These are phyloP conservation scores for Neoboletus subvelutipes DNA, from an alignment of 768 basidiomycete genomes.

Conservation along the genomic window DNA sequence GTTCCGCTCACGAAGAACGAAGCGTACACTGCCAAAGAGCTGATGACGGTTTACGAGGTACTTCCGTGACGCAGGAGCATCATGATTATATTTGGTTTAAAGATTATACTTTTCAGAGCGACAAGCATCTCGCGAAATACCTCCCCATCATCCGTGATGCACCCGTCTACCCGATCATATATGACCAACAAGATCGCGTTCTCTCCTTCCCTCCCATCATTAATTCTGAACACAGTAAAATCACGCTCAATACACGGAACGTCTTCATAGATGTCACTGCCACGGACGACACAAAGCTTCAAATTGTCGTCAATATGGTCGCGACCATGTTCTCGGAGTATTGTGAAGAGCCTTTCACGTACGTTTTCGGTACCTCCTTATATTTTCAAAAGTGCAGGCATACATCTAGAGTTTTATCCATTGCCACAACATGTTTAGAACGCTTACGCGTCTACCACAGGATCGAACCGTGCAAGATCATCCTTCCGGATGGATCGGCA, in stretches of 20 bases:
- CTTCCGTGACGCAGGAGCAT: background rate
- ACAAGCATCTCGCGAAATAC: conserved; percentile 88
- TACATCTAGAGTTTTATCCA: background rate
- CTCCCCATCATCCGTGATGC: conserved; percentile 92
- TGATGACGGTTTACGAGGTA: conserved; percentile 95
- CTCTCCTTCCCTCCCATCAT: conserved; percentile 98
- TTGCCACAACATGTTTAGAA: background rate
- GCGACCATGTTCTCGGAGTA: conserved; percentile 99
- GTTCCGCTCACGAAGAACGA: conserved; percentile 78
- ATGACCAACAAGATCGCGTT: conserved; percentile 83
- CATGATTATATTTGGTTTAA: background rate
- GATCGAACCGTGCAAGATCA: conserved; percentile 89
- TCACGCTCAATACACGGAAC: conserved; percentile 89
- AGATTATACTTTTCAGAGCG: conserved; percentile 52
- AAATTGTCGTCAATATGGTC: conserved; percentile 93
- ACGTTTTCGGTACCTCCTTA: conserved; percentile 27
- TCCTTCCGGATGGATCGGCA: conserved; percentile 72
- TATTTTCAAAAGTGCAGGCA: background rate
- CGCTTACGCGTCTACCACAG: conserved; percentile 39
- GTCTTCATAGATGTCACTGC: conserved; percentile 97
- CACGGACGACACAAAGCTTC: conserved; percentile 94
- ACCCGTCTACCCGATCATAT: conserved; percentile 97
- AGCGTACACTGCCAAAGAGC: conserved; percentile 80
- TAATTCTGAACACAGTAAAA: conserved; percentile 97
- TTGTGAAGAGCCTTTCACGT: conserved; percentile 90